Percentiles rank a stretch among this genome's conserved stretches.
These are phyloP conservation scores for Podospora appendiculata DNA, from an alignment of 495 filamentous ascomycete species.

Conservation along the genomic window DNA sequence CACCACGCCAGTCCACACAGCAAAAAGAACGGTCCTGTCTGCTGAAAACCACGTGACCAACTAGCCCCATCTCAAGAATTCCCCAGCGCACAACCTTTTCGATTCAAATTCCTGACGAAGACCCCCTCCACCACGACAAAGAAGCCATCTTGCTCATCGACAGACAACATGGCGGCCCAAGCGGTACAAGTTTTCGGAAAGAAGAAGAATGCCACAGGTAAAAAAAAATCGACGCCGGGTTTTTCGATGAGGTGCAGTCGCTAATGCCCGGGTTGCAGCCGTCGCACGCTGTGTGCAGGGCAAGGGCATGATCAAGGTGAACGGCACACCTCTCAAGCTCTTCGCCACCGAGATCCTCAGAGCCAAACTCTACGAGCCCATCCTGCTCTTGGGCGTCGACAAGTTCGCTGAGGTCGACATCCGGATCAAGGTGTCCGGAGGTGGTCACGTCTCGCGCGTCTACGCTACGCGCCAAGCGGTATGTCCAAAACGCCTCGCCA, in stretches of 20 bases:
- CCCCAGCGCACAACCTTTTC: constrained; percentile 31
- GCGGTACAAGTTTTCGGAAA: constrained; percentile 33
- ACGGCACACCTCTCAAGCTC: constrained; percentile 89
- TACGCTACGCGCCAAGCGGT: constrained; percentile 95
- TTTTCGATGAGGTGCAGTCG: constrained; percentile 1
- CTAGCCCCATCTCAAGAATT: constrained; percentile 26
- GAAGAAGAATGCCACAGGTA: constrained; percentile 37
- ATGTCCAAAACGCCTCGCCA: constrained; percentile 3
- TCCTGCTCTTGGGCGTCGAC: constrained; percentile 91
- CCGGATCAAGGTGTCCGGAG: constrained; percentile 90
- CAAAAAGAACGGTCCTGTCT: no score
- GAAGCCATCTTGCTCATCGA: constrained; percentile 24
- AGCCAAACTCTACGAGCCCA: constrained; percentile 95
- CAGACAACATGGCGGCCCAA: constrained; percentile 26
- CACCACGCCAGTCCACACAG: no score
- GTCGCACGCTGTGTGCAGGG: constrained; percentile 28
- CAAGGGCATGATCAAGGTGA: constrained; percentile 89
- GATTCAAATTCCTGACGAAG: constrained; percentile 20
- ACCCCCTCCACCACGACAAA: constrained; percentile 18
- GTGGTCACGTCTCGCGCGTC: constrained; percentile 96
- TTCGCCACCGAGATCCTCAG: constrained; percentile 94
- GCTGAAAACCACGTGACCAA: constrained; percentile 18
- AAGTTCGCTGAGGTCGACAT: constrained; percentile 88
- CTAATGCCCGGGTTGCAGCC: constrained; percentile 16
- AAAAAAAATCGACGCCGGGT: constrained; percentile 5